phyloP scores from a whole-genome alignment of 2,329 filamentous ascomycete genomes.

The Aspergillus sp. region DNA sequence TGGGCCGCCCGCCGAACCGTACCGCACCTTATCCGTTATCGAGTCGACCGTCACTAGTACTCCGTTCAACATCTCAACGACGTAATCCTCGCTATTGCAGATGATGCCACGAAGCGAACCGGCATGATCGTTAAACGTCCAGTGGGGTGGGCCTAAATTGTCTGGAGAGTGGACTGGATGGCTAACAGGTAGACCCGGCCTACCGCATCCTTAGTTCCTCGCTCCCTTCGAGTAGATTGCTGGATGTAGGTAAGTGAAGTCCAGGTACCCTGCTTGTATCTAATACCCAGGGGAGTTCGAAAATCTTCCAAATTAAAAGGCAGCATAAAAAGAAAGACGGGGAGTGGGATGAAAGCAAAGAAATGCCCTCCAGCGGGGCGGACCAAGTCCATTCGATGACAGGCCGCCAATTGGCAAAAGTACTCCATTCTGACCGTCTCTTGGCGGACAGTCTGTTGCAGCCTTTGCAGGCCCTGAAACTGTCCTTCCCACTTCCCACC shows the following conservation, averaged over 20 bases:
- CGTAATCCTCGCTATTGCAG: too few species aligned
- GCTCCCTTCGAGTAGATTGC: neutral
- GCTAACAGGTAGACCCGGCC: too few species aligned
- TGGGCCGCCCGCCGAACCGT: neutral
- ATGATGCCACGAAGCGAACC: too few species aligned
- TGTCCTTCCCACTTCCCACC: neutral
- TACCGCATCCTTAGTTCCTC: neutral
- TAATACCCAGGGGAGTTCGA: neutral
- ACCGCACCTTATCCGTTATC: neutral
- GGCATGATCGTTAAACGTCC: too few species aligned
- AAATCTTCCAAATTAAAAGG: neutral
- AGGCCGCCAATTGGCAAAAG: slow-evolving; percentile 15
- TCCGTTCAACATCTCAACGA: too few species aligned
- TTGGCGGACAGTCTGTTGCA: slow-evolving; percentile 1
- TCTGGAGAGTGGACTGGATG: too few species aligned
- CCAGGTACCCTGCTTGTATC: neutral
- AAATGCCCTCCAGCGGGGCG: neutral
- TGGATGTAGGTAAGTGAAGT: neutral
- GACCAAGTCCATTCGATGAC: slow-evolving; percentile 6
- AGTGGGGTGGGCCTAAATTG: too few species aligned
- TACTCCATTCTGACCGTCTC: slow-evolving; percentile 7
- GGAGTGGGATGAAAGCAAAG: neutral
- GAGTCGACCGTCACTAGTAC: too few species aligned
- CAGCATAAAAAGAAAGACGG: neutral
- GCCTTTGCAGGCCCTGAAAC: neutral